phyloP scores from a whole-genome alignment of 805 yeast species.

The Saccharomycopsis sp. region DNA sequence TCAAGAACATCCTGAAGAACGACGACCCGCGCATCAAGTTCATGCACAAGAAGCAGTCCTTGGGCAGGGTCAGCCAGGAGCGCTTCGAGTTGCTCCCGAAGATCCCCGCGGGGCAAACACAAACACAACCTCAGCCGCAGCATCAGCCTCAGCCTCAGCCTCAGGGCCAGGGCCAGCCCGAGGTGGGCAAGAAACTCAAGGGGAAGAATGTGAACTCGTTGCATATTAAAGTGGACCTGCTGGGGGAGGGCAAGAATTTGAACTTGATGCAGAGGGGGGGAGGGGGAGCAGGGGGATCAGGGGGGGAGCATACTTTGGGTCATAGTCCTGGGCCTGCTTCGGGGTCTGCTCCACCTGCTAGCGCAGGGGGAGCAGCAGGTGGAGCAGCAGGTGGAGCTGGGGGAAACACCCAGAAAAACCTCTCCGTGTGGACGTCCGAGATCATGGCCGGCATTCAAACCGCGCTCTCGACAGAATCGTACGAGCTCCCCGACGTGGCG shows the following conservation, averaged over 20 bases:
- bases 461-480: slow-evolving; percentile 68
- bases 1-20: slow-evolving; percentile 79
- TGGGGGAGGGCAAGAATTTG: slow-evolving; percentile 9
- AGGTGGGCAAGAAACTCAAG: slow-evolving; percentile 4
- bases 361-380: too few relatives aligned
- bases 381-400: too few relatives aligned
- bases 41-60: slow-evolving; percentile 24
- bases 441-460: slow-evolving; percentile 78
- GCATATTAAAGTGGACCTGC: slow-evolving; percentile 10
- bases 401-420: slow-evolving; percentile 30
- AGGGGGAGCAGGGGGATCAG: too few relatives aligned
- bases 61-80: slow-evolving; percentile 23
- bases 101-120: slow-evolving; percentile 42
- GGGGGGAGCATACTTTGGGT: too few relatives aligned
- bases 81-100: slow-evolving; percentile 41
- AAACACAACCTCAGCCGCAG: slow-evolving; percentile 20
- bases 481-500: slow-evolving; percentile 75
- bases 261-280: slow-evolving; percentile 9
- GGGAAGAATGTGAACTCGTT: slow-evolving; percentile 17
- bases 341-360: not conserved
- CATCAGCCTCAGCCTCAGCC: slow-evolving; percentile 13
- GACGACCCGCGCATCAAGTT: slow-evolving; percentile 48
- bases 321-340: not conserved
- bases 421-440: slow-evolving; percentile 87
- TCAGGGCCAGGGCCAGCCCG: not conserved